phyloP scores from a whole-genome alignment of 768 basidiomycete genomes.

The Boletus reticulatus region DNA sequence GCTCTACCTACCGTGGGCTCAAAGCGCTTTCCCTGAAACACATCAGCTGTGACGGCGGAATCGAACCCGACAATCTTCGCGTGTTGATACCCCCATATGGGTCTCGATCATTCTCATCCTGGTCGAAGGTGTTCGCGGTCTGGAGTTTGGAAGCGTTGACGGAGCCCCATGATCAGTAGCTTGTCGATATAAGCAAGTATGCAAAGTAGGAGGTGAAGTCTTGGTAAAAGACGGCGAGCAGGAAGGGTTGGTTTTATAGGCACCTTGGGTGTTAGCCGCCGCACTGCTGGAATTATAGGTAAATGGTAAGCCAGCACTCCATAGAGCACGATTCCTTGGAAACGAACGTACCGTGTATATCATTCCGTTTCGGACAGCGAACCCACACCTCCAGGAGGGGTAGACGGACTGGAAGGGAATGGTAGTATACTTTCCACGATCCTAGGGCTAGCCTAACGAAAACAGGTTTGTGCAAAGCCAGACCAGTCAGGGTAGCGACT shows the following conservation, averaged over 20 bases:
- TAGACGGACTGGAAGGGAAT: too few species aligned
- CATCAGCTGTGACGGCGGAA: neutral
- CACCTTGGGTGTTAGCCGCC: slow-evolving; percentile 10
- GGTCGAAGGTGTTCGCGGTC: neutral
- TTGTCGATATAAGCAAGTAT: neutral
- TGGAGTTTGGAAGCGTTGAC: neutral
- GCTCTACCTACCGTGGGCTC: neutral
- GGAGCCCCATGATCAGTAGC: neutral
- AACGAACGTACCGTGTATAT: too few species aligned
- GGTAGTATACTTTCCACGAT: too few species aligned
- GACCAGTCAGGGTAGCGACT: too few species aligned
- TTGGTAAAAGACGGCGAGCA: neutral
- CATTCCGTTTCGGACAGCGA: too few species aligned
- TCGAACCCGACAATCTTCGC: neutral
- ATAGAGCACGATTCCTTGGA: too few species aligned
- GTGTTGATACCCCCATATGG: neutral
- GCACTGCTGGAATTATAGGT: neutral
- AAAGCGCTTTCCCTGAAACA: neutral
- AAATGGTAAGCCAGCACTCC: too few species aligned
- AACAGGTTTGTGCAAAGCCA: too few species aligned
- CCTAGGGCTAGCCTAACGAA: too few species aligned
- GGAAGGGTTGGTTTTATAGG: neutral
- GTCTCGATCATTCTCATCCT: neutral
- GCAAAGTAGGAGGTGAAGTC: neutral
- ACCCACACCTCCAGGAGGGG: too few species aligned